Conservation (phyloP, 331 rosid genomes). For the Dryas integrifolia region DNA sequence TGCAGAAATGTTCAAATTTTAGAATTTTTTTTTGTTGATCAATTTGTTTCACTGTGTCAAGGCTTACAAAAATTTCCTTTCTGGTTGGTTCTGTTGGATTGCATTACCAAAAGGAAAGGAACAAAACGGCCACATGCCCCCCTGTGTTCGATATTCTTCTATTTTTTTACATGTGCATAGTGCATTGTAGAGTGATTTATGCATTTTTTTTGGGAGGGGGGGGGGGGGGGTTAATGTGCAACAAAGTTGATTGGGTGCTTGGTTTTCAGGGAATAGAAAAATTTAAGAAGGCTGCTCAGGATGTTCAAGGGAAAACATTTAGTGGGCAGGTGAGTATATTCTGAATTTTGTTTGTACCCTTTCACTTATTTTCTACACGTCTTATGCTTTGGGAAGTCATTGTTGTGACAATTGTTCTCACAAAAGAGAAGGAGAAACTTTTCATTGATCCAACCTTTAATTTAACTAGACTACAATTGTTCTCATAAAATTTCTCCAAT, state of each 20-base stretch:
- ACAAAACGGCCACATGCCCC: too few relatives aligned
- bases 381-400: background rate
- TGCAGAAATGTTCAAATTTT: too few relatives aligned
- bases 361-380: slow-evolving; percentile 1
- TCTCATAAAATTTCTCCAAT: background rate
- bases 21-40: too few relatives aligned
- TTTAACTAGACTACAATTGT: background rate
- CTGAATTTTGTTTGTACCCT: background rate
- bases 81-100: too few relatives aligned
- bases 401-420: background rate
- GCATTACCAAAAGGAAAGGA: too few relatives aligned
- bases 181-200: background rate
- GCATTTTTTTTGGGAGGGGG: background rate
- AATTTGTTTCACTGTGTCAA: too few relatives aligned
- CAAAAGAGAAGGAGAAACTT: background rate
- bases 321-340: slow-evolving; percentile 79
- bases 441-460: background rate
- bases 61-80: too few relatives aligned
- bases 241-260: slow-evolving; percentile 23
- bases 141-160: too few relatives aligned
- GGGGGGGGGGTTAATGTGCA: background rate
- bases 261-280: slow-evolving; percentile 78
- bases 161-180: background rate
- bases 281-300: slow-evolving; percentile 77
- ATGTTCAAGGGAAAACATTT: slow-evolving; percentile 72